A percentile compares a stretch with the other conserved stretches of the same genome.
Evolutionary conservation across 129 eudicot species (phyloP).

Genomic region (Daucus carota): DNA sequence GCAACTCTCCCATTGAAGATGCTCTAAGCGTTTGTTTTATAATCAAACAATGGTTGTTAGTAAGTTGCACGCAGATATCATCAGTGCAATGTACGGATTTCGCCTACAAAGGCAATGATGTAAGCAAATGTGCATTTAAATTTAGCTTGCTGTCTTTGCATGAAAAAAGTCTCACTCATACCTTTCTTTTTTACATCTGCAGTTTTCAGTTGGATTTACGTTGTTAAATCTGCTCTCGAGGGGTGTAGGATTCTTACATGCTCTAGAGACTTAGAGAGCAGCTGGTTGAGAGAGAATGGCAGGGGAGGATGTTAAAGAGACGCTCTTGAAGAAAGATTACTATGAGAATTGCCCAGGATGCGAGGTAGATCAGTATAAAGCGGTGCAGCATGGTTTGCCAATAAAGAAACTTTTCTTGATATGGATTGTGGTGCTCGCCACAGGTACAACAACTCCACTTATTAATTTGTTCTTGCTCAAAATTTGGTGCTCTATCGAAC

Average conservation of each 20-base stretch:
- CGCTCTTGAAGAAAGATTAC: conserved; percentile 39
- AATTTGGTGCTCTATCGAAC: no score
- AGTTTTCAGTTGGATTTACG: neutral
- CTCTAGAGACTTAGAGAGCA: neutral
- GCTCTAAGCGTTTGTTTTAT: no score
- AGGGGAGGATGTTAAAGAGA: conserved; percentile 19
- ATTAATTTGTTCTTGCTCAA: conserved; percentile 5
- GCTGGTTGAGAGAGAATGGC: neutral
- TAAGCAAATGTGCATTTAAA: neutral
- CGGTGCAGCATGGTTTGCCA: conserved; percentile 42
- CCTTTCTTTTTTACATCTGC: neutral
- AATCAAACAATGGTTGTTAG: no score
- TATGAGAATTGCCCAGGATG: conserved; percentile 67
- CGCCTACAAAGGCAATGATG: neutral
- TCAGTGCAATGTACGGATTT: no score
- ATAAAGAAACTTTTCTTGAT: conserved; percentile 38
- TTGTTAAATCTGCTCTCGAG: no score
- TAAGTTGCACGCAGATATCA: no score
- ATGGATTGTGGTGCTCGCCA: conserved; percentile 53
- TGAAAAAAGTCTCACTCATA: neutral
- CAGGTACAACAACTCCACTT: conserved; percentile 26
- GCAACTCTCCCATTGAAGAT: no score
- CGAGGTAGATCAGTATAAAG: conserved; percentile 41
- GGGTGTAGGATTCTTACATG: no score
- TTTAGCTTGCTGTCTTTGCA: neutral